Base-by-base conservation (phyloP, 805 yeast species). In the Cyberlindnera samutprakarnensis region DNA sequence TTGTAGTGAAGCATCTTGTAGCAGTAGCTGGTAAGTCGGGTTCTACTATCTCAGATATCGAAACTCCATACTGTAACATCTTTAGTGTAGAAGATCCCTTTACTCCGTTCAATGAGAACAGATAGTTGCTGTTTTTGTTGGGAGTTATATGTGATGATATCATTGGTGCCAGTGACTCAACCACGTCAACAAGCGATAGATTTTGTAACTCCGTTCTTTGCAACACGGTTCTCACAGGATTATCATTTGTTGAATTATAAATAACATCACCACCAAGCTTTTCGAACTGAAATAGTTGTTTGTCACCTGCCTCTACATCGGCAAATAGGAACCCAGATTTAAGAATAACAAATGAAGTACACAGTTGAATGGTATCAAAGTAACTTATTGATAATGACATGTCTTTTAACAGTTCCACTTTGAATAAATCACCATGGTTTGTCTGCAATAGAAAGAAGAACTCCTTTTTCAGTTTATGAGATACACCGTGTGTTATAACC, bases 301-400 rank as follows among this genome's bases (percentile, higher is more conserved):
- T 83, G 46, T 79, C 76, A 18, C 79, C 75, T 35, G 62, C 54
- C 36, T 78, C 78, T 7, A 75, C 60, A 39, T 78, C 76, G 1
- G 79, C 81, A 51, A 74, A 83, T 23, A 90, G 46, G 42, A 75
- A 81, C 0, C 97, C 98, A 6, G 82, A 69, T 41, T 70, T 78
- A 40, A 87, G 66, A 25, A 90, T 72, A 24, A 67, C 61, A 10
- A 90, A 44, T 5, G 67, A 51, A 14, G 64, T 61, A 17, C 82
- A 68, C 2, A 68, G 53, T 2, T 87, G 82, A 22, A 84, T 65
- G 0, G 94, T 68, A 49, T 84, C 96, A 54, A 90, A 88, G 47
- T 81, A 87, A 12, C 72, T 62, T 11, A 81, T 63, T n/a, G 61
- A 50, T 8, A 80, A 48, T 2, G 55, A 56, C 10, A 55, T 61